Base-by-base conservation (phyloP, 306 rosid genomes). In the Cicer bijugum region DNA sequence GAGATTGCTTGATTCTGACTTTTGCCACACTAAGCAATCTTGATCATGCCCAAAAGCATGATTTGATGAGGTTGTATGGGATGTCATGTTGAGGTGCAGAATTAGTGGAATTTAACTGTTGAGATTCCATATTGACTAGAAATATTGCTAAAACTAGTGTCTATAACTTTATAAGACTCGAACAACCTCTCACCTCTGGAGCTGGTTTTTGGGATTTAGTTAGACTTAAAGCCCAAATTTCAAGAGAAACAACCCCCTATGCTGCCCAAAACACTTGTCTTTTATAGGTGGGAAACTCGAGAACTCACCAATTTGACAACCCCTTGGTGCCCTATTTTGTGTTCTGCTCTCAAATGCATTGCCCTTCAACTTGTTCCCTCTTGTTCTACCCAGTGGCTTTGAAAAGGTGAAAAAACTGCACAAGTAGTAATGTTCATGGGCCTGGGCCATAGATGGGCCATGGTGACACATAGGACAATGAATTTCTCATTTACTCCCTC, bases 361-460 rank as follows among this genome's bases (percentile, higher is more conserved):
- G 42, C 50, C 69, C 48, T 40, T 63, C 20, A n/a, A 63, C 5
- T 10, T 9, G 48, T 39, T 40, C 69, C 28, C 14, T 63, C 48
- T 39, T 63, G 48, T 15, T 63, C 33, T 63, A 15, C 50, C 8
- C 5, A 48, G 9, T 63, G 69, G 69, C 69, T 63, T 63, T n/a
- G 33, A 40, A 39, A 3, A 63, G 50, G 50, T 42, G 70, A 42
- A 52, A 63, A 7, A 64, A 17, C 15, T 16, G 17, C 53, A 43
- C n/a, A 63, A 15, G 48, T 39, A 62, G 6, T 63, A 15, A 8
- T 9, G 50, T 64, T 43, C 35, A 17, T 43, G 50, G 46, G 38
- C 9, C 39, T 23, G 33, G 33, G 33, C 33, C 35, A 28, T 28
- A 28, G 35, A 17, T 43, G 50, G 46, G 38, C 6, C 39, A 42